Conservation (phyloP, 1,284 basidiomycete species). For the Ceratobasidium sp. region DNA sequence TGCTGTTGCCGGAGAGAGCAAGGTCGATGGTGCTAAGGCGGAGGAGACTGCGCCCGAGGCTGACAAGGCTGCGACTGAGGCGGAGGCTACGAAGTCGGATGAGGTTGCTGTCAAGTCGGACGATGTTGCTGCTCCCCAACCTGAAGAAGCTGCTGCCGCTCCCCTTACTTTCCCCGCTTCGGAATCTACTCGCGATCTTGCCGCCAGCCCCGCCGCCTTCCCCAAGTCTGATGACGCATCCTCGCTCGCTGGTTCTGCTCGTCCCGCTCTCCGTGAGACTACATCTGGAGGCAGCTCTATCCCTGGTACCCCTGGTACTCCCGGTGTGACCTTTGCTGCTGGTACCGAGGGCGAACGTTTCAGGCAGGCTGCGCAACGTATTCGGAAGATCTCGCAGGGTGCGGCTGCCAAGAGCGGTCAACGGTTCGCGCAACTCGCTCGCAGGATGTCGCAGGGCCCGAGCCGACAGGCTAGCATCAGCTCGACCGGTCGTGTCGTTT, state of each 20-base stretch:
- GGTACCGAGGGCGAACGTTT: constrained; percentile 23
- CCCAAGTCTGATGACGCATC: constrained; percentile 30
- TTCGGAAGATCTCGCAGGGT: constrained; percentile 23
- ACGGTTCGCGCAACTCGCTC: constrained; percentile 21
- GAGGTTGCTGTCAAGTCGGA: background rate
- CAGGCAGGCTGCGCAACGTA: constrained; percentile 23
- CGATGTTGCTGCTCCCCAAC: background rate
- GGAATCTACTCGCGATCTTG: background rate
- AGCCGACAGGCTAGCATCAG: constrained; percentile 25
- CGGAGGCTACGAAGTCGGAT: background rate
- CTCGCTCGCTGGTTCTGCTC: constrained; percentile 11
- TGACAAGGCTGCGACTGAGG: background rate
- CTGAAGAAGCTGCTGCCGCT: background rate
- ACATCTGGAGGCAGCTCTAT: background rate
- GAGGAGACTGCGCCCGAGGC: background rate
- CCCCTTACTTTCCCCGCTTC: background rate
- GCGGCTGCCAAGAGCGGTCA: constrained; percentile 29
- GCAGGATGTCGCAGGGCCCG: constrained; percentile 17
- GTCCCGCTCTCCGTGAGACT: constrained; percentile 8
- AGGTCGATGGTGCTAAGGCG: background rate
- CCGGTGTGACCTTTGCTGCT: constrained; percentile 16
- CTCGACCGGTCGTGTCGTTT: background rate
- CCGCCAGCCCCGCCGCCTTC: constrained; percentile 1
- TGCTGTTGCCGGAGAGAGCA: constrained; percentile 16
- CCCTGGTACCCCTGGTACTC: constrained; percentile 5